Evolutionary conservation across 1,284 basidiomycete species (phyloP), one percentile per base, ranked within the genome.

Genomic region (Boletus sp.): DNA sequence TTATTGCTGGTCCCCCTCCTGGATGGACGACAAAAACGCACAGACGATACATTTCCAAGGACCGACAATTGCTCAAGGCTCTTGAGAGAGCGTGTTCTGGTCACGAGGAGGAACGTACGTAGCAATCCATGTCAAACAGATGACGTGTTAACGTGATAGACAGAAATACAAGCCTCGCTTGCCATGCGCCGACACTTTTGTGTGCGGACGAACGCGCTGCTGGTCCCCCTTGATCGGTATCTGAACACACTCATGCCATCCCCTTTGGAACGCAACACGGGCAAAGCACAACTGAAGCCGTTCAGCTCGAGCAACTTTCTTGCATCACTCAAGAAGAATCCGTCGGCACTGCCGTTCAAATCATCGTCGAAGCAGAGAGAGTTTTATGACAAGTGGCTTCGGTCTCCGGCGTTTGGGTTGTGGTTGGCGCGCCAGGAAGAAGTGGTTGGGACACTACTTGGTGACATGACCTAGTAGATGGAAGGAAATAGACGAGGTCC

Each of bases 151-250:
- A 60, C 8, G 19, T 9, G 35, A 7, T 16, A 54, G 7, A 37
- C 65, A 91, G 91, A 83, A 69, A 72, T 86, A 4, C 80, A 83
- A 52, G 85, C 83, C 9, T 91, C 88, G 6, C 82, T 88, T 11
- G 83, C 86, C 59, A 81, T 98, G 33, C 86, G 94, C 27, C 83
- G 87, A 47, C 95, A 98, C 73, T 95, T 98, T 76, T 88, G 89
- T 59, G 87, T 92, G 52, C 83, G 97, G 28, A 96, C 97, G 0
- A 93, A 91, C 31, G 88, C 90, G 44, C 83, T 98, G 61, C 85
- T 98, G n/a, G 88, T 94, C 2, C 97, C 97, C 0, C 81, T 99
- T 5, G 91, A 96, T 68, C 88, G 96, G 63, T 98, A 98, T 79
- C 88, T 98, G 52, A 92, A 95, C 64, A 93, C 91, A 0, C 84